Base-by-base conservation (phyloP, 352 stramenopile genomes). In the Plasmopara viticola region DNA sequence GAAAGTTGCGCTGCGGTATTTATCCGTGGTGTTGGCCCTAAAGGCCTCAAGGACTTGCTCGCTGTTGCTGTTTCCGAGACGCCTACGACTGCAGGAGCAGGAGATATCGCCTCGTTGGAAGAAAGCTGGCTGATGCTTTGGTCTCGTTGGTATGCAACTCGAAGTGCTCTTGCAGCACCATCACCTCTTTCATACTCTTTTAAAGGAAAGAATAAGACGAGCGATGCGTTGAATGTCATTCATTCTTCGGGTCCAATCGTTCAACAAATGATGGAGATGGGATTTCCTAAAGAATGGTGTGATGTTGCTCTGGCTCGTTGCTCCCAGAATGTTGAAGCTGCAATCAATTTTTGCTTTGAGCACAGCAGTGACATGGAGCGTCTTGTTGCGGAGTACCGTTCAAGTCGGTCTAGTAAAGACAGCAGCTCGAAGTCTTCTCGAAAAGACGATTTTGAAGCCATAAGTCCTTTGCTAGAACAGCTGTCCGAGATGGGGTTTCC, bases 201-300 rank as follows among this genome's bases (percentile, higher is more conserved):
- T 5, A 31, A 58, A 31, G 64, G 61, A 15, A 78, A 73, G n/a
- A 58, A 33, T 15, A 70, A 73, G 17, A 39, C 48, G 48, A 56
- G 12, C 13, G 56, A 75, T 20, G 34, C 33, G 30, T 46, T 56
- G n/a, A 59, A 64, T 48, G 43, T 61, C 9, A 60, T 71, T 12
- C 69, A 64, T 12, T 25, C 67, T 10, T 67, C 74, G 4, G 82
- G 78, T 12, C 73, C 80, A 29, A 86, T 93, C 69, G 80, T 91
- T 12, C 84, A 93, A 56, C 84, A 95, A 60, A 96, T 96, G 87
- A 94, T 96, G 86, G 87, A 96, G 48, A 96, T 96, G 84, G 87
- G 87, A 25, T 95, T 96, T 46, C 85, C 87, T 9, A 91, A 92
- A 50, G 86, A 96, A 51, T 96, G 86, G 87, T 96, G 87, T 60